A percentile compares a stretch with the other conserved stretches of the same genome.
Conservation (phyloP, 1,139 yeast species). For the Debaryomyces fabryi region DNA sequence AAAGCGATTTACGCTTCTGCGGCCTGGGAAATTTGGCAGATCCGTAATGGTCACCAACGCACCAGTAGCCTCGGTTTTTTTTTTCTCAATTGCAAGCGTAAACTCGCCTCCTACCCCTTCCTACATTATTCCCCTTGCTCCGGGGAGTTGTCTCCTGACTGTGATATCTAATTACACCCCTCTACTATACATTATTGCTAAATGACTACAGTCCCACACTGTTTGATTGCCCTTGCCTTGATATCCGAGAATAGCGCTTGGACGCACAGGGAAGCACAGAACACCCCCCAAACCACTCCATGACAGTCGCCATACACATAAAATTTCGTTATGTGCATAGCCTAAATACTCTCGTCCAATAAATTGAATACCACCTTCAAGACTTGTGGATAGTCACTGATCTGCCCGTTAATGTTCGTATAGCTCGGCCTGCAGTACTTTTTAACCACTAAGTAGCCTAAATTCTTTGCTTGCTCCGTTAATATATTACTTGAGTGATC, state of each 20-base stretch:
- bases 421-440: slow-evolving; percentile 20
- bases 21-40: neutral
- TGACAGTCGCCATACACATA: neutral
- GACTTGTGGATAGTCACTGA: neutral
- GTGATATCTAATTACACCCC: neutral
- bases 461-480: slow-evolving; percentile 12
- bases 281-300: neutral
- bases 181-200: neutral
- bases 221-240: neutral
- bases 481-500: slow-evolving; percentile 13
- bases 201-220: neutral
- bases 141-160: neutral
- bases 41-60: neutral
- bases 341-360: slow-evolving; percentile 1
- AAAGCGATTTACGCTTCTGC: neutral
- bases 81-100: neutral
- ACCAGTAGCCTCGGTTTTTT: neutral
- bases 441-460: slow-evolving; percentile 18
- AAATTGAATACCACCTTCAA: slow-evolving; percentile 1
- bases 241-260: neutral
- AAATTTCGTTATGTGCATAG: neutral
- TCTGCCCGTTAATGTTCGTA: slow-evolving; percentile 19
- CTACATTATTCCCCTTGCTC: neutral
- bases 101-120: neutral
- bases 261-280: neutral